Evolutionary conservation across 805 yeast genomes (phyloP), one percentile per base, ranked within the genome.

Genomic region (Ogataea minuta): DNA sequence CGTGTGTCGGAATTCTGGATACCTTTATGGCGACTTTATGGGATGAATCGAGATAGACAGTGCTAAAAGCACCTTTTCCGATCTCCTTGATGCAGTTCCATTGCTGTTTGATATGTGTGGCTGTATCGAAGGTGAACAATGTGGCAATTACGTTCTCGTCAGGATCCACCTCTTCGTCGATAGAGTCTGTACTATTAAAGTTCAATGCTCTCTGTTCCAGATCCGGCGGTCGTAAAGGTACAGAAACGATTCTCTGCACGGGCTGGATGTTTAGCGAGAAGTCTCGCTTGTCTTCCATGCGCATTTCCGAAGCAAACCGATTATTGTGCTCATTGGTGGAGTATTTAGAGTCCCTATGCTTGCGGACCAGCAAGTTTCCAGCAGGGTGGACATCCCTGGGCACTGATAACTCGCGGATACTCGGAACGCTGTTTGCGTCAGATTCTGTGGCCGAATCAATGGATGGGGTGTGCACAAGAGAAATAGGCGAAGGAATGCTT

Each of bases 21-120:
- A 85, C 74, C 58, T 91, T 91, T 25, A 91, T 72, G 0, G 97
- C 97, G 4, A 81, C 81, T 17, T 38, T 32, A 1, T 23, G 29
- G n/a, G 48, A 52, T 11, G 8, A 14, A 5, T 76, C 83, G 11
- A 75, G 52, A 12, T 75, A 69, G 9, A 84, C 93, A 6, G 69
- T 71, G 57, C 88, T 80, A 58, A 84, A 84, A 20, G 79, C 74
- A 0, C 95, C 95, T 14, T 66, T 51, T 1, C 95, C 95, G 4
- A 84, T 66, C 29, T 71, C 66, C 31, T 57, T 61, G 0, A 62
- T 36, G 38, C 63, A 63, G 17, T 50, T 52, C 74, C 75, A 70
- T 16, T 43, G 34, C 16, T 56, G 60, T 17, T 34, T 34, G 9
- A 23, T 23, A 12, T 41, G 49, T 1, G 51, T 51, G 12, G 31